Base-by-base conservation (phyloP, 352 stramenopile genomes). In the Phytophthora multivora region DNA sequence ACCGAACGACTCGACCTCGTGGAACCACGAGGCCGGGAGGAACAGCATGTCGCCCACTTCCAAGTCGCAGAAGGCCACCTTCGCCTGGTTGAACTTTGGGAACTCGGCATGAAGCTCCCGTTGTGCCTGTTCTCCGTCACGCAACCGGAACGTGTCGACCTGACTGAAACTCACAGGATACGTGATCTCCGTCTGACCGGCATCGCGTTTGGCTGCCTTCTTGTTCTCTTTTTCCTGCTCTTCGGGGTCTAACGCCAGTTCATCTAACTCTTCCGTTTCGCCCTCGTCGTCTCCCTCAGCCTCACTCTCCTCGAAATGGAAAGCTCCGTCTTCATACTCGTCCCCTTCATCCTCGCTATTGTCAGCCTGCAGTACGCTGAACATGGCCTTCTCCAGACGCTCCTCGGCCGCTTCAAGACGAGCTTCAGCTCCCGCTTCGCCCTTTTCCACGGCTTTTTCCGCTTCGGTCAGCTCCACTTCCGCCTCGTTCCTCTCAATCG, bases 1-100 rank as follows among this genome's bases (percentile, higher is more conserved):
- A 15, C 75, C 73, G 35, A 84, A 91, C 8, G 93, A 98, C 55
- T 90, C 90, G 9, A 99, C 97, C 62, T 98, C 93, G 69, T 99
- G 97, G 71, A 99, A 99, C 97, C 97, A 99, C 8, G 92, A 97
- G 12, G 96, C 95, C 33, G 97, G 97, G 18, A 99, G 78, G 59
- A 98, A 99, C 11, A 99, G 74, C 75, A 98, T 98, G 43, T 99
- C 82, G n/a, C 96, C 97, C 16, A 79, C 89, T 31, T 86, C 62
- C 19, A 99, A 56, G 36, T 97, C 79, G 47, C 83, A 91, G 40
- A 86, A 87, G 2, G 82, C 80, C 10, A 63, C 72, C 31, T 83
- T 90, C 12, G 82, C 83, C 21, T 78, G 31, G 13, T 41, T 51
- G 36, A 94, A 94, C 2, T 66, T 65, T 5, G 83, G 83, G 54